Evolutionary conservation across 371 early-diverging fungal genomes (phyloP), one percentile per base, ranked within the genome.

Genomic region (Ecytonucleospora hepatopenaei): DNA sequence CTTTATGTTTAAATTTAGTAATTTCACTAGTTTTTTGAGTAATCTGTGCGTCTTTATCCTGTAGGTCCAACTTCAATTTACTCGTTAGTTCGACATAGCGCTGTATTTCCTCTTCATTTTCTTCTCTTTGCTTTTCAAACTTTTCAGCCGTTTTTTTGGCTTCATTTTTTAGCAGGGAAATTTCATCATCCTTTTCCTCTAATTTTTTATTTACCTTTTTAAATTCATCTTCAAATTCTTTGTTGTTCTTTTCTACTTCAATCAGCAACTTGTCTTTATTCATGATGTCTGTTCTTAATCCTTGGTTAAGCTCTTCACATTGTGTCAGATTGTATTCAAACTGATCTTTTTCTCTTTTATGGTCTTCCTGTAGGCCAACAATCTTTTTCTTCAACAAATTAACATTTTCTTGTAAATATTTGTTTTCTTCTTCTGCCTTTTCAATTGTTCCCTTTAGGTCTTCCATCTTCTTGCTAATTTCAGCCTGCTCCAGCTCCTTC

Each of bases 371-470:
- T 2, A 63, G 53, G 4, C 58, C 71, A 46, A 32, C 59, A 31
- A 49, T 56, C 0, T 53, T n/a, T 21, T 71, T 65, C 15, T 69
- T 57, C 19, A 35, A 31, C 27, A 46, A 12, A 8, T 40, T n/a
- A 40, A 40, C n/a, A 40, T 40, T 40, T 90, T 54, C 49, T 35
- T 58, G 40, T 31, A 56, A 28, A 27, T 28, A 92, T 89, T 80
- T 90, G 17, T 53, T 33, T 88, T 30, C 88, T 85, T 16, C 91
- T 82, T 55, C 86, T 81, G 60, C 88, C 85, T 75, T 88, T 90
- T 63, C 57, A 16, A 67, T 49, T 33, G 53, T 47, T 27, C 64
- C 57, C 53, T 51, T 51, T 26, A 21, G 8, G 5, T 8, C 19
- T 5, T n/a, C 16, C 19, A 28, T 90, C 83, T 17, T 91, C 81